A percentile compares a stretch with the other conserved stretches of the same genome.
phyloP scores from a whole-genome alignment of 202 grass and related monocot species.

The Setaria italica region DNA sequence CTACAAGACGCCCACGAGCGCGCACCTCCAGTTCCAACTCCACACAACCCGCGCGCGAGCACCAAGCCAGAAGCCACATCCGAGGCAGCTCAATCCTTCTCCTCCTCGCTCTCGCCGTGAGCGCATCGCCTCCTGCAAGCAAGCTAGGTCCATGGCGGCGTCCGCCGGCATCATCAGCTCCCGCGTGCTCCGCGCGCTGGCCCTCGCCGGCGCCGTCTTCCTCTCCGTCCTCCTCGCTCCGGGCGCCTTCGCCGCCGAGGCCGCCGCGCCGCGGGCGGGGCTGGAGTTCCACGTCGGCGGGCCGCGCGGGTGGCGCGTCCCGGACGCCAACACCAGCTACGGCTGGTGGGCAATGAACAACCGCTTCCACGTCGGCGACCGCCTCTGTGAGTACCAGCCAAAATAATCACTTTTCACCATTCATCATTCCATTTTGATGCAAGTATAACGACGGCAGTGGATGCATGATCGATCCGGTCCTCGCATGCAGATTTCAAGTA shows the following conservation, averaged over 20 bases:
- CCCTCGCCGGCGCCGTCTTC: neutral
- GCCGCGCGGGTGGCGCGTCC: constrained; percentile 63
- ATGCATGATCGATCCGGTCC: neutral
- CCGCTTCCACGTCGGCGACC: constrained; percentile 72
- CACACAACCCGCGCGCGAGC: neutral
- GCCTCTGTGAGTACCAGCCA: constrained; percentile 49
- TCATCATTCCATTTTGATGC: neutral
- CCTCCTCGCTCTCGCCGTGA: neutral
- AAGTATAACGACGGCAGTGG: neutral
- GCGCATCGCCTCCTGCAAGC: neutral
- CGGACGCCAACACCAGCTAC: constrained; percentile 55
- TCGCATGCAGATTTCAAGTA: constrained; percentile 75
- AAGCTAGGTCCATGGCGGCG: constrained; percentile 26
- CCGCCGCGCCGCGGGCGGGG: neutral
- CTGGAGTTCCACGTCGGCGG: constrained; percentile 67
- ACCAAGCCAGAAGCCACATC: neutral
- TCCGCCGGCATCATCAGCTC: neutral
- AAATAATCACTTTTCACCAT: no score
- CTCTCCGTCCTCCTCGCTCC: neutral
- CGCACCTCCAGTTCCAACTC: neutral
- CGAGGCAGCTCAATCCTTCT: neutral
- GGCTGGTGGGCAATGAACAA: constrained; percentile 68
- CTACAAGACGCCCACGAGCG: neutral
- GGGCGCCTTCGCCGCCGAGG: neutral
- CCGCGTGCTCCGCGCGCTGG: neutral